Percentiles rank a stretch among this genome's conserved stretches.
phyloP scores from a whole-genome alignment of 2,329 filamentous ascomycete genomes.

The Penicillium sp. region DNA sequence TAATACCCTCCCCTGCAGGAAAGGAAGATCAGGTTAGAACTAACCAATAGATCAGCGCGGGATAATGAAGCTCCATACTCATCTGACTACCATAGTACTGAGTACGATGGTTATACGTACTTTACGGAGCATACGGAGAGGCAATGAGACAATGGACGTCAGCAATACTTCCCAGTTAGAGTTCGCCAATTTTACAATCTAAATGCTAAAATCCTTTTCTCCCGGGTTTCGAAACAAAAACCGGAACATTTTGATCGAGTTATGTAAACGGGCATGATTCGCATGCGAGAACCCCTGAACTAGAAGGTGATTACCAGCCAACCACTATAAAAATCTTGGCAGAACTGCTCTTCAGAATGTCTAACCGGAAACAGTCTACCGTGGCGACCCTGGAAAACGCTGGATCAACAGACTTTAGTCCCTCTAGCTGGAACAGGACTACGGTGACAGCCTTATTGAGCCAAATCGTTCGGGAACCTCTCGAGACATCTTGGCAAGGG shows the following conservation, averaged over 20 bases:
- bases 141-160: not conserved
- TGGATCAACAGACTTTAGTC: constrained; percentile 5
- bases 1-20: not conserved
- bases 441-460: constrained; percentile 4
- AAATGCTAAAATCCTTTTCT: not conserved
- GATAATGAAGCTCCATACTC: not conserved
- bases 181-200: not conserved
- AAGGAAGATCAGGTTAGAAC: not conserved
- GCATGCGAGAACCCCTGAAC: not conserved
- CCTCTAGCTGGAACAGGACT: constrained; percentile 5
- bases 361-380: not conserved
- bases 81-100: not conserved
- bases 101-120: not conserved
- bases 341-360: not conserved
- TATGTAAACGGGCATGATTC: not conserved
- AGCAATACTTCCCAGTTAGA: not conserved
- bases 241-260: not conserved
- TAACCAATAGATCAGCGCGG: not conserved
- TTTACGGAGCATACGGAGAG: not conserved
- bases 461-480: not conserved
- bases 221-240: not conserved
- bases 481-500: not conserved
- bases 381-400: not conserved
- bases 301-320: not conserved
- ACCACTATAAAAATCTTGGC: not conserved